phyloP scores from a whole-genome alignment of 179 eudicot genomes.

The Beta lomatogona region DNA sequence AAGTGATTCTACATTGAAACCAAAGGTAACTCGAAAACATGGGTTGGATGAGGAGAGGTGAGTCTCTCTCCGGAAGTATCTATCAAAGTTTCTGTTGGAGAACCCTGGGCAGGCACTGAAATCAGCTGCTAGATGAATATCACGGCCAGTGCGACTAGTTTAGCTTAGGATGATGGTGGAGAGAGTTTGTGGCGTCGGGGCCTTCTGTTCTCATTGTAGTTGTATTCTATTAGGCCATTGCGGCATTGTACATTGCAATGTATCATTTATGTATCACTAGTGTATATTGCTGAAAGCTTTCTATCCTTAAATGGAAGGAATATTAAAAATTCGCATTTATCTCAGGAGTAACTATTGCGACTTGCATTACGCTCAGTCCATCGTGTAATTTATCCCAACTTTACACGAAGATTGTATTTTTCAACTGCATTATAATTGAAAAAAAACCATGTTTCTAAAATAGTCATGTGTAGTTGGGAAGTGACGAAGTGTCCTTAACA shows the following conservation, averaged over 20 bases:
- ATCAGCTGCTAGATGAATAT: not conserved
- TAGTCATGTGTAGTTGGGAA: no score
- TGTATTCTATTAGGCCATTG: not conserved
- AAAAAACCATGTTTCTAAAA: no score
- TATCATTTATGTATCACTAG: conserved; percentile 7
- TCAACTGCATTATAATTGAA: no score
- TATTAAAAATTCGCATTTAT: not conserved
- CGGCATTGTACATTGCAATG: conserved; percentile 2
- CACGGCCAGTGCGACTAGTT: conserved; percentile 2
- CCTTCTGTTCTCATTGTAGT: not conserved
- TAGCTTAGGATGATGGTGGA: conserved; percentile 1
- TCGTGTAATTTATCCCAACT: no score
- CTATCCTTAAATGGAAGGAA: not conserved
- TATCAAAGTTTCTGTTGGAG: not conserved
- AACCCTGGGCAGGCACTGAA: not conserved
- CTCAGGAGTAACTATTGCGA: not conserved
- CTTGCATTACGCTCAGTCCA: not conserved
- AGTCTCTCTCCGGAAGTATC: not conserved
- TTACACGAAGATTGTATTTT: no score
- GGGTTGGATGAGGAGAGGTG: not conserved
- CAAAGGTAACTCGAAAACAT: not conserved
- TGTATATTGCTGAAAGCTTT: not conserved
- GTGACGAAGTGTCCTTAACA: no score
- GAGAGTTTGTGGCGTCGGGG: not conserved
- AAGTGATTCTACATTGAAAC: not conserved